Evolutionary conservation across 1,284 basidiomycete species (phyloP).

Genomic region (Puccinia brachypodii): DNA sequence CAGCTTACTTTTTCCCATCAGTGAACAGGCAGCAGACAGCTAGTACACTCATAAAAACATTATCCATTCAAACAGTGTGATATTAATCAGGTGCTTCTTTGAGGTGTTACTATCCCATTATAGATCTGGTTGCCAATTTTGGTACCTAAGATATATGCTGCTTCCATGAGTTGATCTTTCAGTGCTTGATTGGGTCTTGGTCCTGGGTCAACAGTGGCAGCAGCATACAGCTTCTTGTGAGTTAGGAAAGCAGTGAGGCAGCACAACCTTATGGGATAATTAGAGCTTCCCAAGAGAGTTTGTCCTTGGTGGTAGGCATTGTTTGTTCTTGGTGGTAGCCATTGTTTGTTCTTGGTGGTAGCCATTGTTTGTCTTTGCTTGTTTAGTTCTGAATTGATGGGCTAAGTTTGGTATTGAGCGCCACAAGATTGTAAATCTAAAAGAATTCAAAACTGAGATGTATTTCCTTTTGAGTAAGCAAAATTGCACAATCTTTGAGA

Average conservation of each 20-base stretch:
- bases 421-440: no score
- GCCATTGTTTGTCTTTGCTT: background rate
- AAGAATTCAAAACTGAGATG: no score
- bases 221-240: background rate
- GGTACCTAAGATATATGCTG: background rate
- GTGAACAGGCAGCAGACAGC: no score
- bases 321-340: background rate
- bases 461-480: no score
- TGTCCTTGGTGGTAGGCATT: no score
- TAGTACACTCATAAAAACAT: no score
- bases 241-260: background rate
- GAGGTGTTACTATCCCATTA: background rate
- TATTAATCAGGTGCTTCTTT: background rate
- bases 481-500: no score
- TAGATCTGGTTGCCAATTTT: background rate
- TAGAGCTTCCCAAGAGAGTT: background rate
- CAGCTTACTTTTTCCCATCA: no score
- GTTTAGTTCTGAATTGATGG: no score
- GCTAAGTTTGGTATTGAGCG: no score
- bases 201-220: background rate
- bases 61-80: no score
- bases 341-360: background rate
- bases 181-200: background rate
- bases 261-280: background rate
- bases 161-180: background rate